Base-by-base conservation (phyloP, 2,329 filamentous ascomycete genomes). In the Penicillium sp. region DNA sequence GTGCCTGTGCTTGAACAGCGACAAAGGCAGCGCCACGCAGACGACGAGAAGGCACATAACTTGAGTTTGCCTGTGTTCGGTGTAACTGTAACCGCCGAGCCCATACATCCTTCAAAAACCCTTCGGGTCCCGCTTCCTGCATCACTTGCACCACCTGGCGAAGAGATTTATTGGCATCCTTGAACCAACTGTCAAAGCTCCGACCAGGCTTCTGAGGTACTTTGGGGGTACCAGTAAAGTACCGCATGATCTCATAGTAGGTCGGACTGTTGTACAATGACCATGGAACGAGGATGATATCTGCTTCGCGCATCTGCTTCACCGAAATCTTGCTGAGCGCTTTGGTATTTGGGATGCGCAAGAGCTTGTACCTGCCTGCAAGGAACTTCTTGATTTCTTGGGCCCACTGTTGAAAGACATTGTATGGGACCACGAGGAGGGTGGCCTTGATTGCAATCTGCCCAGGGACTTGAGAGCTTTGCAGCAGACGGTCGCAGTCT, bases 361-460 rank as follows among this genome's bases (percentile, higher is more conserved):
- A 86, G 3, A 87, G 73, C 2, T 74, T 75, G 66, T 81, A 81
- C 6, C 71, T 71, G 0, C 2, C 10, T 3, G 73, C 77, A 3
- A 85, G 70, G 67, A 84, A 87, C 54, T 83, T 83, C 2, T 66
- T 52, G 14, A 86, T 80, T 63, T 90, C 87, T 0, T 72, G 68
- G 8, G 70, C 67, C 88, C 88, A 90, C 68, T 90, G 88, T 6
- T 76, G 68, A 1, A 83, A 73, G 5, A 90, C 75, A 52, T 84
- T 82, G 0, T 71, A 62, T 0, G 87, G 87, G 6, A 85, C 83
- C 0, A 90, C 70, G 30, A 89, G 82, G 2, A 90, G 70, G 0
- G 87, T 89, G 4, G 85, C 87, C 16, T 83, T 80, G 0, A 82
- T 73, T 0, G 82, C 71, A 16, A 84, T 75, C 1, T 75, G 68